A percentile compares a stretch with the other conserved stretches of the same genome.
phyloP scores from a whole-genome alignment of 345 rosid species.

The Eucalyptus regnans region DNA sequence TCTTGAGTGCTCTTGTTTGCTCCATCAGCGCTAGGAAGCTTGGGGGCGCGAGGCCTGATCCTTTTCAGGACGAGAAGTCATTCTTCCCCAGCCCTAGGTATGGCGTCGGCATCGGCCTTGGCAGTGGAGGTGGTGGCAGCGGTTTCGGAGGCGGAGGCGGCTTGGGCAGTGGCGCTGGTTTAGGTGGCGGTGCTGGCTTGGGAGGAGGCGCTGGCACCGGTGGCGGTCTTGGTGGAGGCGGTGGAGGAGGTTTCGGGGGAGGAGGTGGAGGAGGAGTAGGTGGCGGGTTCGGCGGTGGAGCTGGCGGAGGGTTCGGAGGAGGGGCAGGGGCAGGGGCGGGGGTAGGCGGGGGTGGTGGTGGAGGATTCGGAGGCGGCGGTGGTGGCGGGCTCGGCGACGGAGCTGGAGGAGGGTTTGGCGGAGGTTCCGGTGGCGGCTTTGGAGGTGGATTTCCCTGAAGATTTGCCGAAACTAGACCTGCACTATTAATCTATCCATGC shows the following conservation, averaged over 20 bases:
- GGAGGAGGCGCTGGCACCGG: not conserved
- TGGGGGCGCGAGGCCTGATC: not conserved
- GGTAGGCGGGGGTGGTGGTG: not conserved
- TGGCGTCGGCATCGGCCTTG: not conserved
- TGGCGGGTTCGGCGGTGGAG: not conserved
- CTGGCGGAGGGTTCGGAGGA: not conserved
- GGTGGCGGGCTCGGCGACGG: not conserved
- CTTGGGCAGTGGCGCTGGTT: not conserved
- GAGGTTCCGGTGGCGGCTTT: not conserved
- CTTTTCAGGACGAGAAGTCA: not conserved
- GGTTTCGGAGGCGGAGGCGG: not conserved
- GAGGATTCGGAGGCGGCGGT: not conserved
- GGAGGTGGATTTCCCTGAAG: not conserved
- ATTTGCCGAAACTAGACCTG: not conserved
- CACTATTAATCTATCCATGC: not conserved
- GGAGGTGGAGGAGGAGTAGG: not conserved
- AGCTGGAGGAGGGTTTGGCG: not conserved
- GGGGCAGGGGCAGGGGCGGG: not conserved
- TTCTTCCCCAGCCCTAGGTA: not conserved
- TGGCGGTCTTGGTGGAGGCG: not conserved
- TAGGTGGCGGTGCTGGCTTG: not conserved
- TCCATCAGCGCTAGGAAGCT: not conserved
- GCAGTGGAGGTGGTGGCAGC: not conserved
- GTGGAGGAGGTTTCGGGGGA: not conserved
- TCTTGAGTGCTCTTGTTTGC: not conserved